Evolutionary conservation across 148 eudicot genomes (phyloP), one percentile per base, ranked within the genome.

Genomic region (Rhododendron mucronatum): DNA sequence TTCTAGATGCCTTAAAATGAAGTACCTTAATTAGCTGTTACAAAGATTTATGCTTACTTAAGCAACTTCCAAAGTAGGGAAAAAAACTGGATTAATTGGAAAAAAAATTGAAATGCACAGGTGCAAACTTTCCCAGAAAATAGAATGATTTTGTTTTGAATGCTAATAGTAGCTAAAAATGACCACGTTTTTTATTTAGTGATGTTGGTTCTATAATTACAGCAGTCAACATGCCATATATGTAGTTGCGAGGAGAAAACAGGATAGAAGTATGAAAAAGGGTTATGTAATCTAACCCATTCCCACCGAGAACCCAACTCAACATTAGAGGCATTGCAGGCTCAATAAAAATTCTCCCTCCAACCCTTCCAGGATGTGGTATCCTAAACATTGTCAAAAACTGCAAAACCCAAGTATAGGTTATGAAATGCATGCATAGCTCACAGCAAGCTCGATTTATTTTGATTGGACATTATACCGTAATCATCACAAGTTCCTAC

Each of bases 291-390:
- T 23, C 94, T 79, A 69, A 97, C 98, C 98, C 96, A 89, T 97
- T 92, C 83, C 99, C 99, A 15, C 99, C 96, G 20, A 97, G 93
- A 84, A 97, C 95, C 98, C 99, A 97, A 86, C 95, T 93, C 55
- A 97, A 88, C 99, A 97, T 97, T 16, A 93, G 84, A 73, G 99
- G 98, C 99, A 97, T 97, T 35, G 89, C 96, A 79, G 90, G 89
- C 89, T 90, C 93, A 76, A 97, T 93, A 77, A 97, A 97, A 84
- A 95, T 48, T 87, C 96, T 91, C 39, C 98, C 99, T 78, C 96
- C 99, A 83, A 97, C 98, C 92, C 99, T 89, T 89, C 98, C 99
- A 2, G 98, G 98, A 91, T 97, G 99, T 47, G 98, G 99, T 89
- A 97, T 97, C 87, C 91, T 95, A 86, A 92, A 93, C 87, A 93